A percentile compares a stretch with the other conserved stretches of the same genome.
Evolutionary conservation across 148 eudicot genomes (phyloP).

Genomic region (Fagopyrum tataricum): DNA sequence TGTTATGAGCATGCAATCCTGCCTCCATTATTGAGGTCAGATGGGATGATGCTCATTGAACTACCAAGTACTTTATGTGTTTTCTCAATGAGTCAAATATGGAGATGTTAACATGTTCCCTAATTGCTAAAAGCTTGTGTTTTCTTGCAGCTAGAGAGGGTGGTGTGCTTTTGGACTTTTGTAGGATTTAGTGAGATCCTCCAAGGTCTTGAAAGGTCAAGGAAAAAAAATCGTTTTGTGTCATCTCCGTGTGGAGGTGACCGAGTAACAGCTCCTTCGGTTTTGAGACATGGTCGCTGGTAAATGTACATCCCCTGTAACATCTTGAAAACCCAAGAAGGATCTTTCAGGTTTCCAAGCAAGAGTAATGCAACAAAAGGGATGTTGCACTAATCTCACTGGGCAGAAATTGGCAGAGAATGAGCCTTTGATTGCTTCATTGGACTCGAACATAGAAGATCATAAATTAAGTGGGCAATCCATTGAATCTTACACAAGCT

Average conservation of each 20-base stretch:
- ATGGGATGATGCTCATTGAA: conserved; percentile 79
- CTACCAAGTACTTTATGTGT: conserved; percentile 42
- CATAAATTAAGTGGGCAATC: not conserved
- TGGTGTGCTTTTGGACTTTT: conserved; percentile 54
- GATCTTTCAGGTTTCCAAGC: conserved; percentile 20
- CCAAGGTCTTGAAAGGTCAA: conserved; percentile 99
- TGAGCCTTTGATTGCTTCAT: not conserved
- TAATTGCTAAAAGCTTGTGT: not conserved
- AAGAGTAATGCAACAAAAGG: conserved; percentile 23
- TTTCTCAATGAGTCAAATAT: conserved; percentile 2
- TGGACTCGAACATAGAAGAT: not conserved
- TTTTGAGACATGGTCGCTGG: conserved; percentile 32
- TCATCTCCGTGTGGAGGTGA: conserved; percentile 49
- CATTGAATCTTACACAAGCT: conserved; percentile 21
- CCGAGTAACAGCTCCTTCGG: conserved; percentile 39
- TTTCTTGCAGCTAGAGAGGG: conserved; percentile 12
- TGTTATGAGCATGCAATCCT: not conserved
- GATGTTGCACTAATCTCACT: conserved; percentile 20
- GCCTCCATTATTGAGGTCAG: conserved; percentile 43
- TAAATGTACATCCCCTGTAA: conserved; percentile 39
- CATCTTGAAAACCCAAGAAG: conserved; percentile 34
- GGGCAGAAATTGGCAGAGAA: conserved; percentile 24
- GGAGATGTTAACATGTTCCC: not conserved
- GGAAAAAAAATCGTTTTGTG: conserved; percentile 65
- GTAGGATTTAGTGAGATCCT: conserved; percentile 62